Conservation (phyloP, 108 stramenopile species). For the Cyclotella kingstonii region DNA sequence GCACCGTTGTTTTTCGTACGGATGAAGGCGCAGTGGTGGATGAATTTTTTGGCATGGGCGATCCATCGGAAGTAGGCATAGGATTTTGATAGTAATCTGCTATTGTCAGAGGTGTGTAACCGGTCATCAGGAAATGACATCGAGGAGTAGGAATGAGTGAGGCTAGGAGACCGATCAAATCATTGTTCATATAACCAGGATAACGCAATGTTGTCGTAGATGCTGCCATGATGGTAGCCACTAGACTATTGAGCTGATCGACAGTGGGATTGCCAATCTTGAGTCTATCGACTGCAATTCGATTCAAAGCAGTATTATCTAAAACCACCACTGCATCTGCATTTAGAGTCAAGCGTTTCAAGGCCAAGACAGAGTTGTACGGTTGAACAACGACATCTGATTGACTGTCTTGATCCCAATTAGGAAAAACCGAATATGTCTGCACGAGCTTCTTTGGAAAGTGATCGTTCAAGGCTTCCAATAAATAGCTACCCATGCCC, state of each 20-base stretch:
- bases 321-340: slow-evolving; percentile 98
- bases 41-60: slow-evolving; percentile 11
- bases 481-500: slow-evolving; percentile 96
- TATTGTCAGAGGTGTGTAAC: slow-evolving; percentile 92
- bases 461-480: slow-evolving; percentile 97
- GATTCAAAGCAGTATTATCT: slow-evolving; percentile 94
- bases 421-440: slow-evolving; percentile 98
- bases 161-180: slow-evolving; percentile 95
- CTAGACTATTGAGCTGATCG: slow-evolving; percentile 95
- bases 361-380: slow-evolving; percentile 95
- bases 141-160: slow-evolving; percentile 97
- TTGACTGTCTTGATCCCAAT: slow-evolving; percentile 89
- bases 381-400: slow-evolving; percentile 98
- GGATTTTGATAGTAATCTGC: slow-evolving; percentile 40
- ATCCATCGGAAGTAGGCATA: slow-evolving; percentile 17
- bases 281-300: slow-evolving; percentile 94
- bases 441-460: slow-evolving; percentile 99
- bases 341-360: slow-evolving; percentile 96
- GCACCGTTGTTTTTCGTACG: slow-evolving; percentile 97
- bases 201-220: slow-evolving; percentile 97
- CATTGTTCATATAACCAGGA: slow-evolving; percentile 99
- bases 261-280: slow-evolving; percentile 93
- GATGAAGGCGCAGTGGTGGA: slow-evolving; percentile 27
- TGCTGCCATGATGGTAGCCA: slow-evolving; percentile 99
- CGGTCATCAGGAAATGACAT: slow-evolving; percentile 99